These are phyloP conservation scores for Brettanomyces bruxellensis DNA, from an alignment of 805 yeast species.

Conservation along the genomic window DNA sequence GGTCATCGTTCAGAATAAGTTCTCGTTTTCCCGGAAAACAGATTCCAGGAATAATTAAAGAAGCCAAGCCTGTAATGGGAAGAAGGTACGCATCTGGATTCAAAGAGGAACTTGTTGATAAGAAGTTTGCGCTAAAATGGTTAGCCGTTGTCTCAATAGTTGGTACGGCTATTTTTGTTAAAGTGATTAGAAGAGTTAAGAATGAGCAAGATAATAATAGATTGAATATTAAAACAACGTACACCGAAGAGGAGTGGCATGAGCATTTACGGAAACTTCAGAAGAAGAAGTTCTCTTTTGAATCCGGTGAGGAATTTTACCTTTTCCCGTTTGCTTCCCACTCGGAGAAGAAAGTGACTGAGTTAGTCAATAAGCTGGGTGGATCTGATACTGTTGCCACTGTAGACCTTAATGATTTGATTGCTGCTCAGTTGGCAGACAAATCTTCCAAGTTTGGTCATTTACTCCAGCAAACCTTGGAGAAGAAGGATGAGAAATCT, in stretches of 20 bases:
- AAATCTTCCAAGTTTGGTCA: conserved; percentile 40
- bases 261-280: conserved; percentile 26
- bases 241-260: conserved; percentile 40
- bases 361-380: conserved; percentile 9
- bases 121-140: conserved; percentile 11
- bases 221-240: conserved; percentile 27
- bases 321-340: conserved; percentile 21
- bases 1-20: no score
- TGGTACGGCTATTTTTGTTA: conserved; percentile 33
- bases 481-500: conserved; percentile 17
- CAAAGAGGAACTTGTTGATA: conserved; percentile 7
- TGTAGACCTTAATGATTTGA: conserved; percentile 42
- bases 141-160: conserved; percentile 30
- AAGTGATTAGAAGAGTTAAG: conserved; percentile 22
- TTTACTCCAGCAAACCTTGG: conserved; percentile 37
- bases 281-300: conserved; percentile 22
- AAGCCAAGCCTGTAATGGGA: no score
- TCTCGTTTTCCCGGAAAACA: no score
- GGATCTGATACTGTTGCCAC: conserved; percentile 23
- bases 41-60: no score
- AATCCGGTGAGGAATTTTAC: conserved; percentile 17
- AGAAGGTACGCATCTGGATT: conserved; percentile 1
- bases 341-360: conserved; percentile 6
- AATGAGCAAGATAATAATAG: conserved; percentile 19
- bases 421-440: conserved; percentile 35